Percentiles rank a stretch among this genome's conserved stretches.
Evolutionary conservation across 2,329 filamentous ascomycete genomes (phyloP).

Genomic region (Pezicula radicicola): DNA sequence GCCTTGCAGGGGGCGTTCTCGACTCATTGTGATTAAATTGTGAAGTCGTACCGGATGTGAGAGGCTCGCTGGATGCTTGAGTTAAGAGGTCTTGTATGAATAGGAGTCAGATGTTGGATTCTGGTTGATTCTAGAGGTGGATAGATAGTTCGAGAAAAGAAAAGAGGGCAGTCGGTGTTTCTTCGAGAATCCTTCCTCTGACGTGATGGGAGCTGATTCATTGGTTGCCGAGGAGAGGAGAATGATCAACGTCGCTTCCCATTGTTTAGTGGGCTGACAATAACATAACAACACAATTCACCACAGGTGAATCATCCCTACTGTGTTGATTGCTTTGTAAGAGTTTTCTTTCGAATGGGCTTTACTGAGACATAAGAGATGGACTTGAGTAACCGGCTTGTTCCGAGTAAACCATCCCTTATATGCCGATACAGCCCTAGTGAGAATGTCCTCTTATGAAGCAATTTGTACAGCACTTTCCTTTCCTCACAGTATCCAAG

Average conservation of each 20-base stretch:
- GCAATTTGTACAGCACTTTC: too few species aligned
- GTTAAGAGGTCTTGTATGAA: background rate
- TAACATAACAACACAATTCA: too few species aligned
- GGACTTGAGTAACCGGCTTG: too few species aligned
- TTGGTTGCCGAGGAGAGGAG: slow-evolving; percentile 2
- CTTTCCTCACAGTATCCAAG: too few species aligned
- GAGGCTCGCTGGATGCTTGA: background rate
- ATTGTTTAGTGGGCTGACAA: too few species aligned
- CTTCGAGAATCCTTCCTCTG: background rate
- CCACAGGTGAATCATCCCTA: too few species aligned
- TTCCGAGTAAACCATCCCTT: too few species aligned
- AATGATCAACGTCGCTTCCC: background rate
- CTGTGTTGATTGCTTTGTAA: too few species aligned
- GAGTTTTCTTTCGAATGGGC: too few species aligned
- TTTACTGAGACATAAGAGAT: too few species aligned
- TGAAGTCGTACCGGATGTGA: background rate
- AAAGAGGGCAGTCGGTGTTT: background rate
- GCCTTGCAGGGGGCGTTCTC: slow-evolving; percentile 60
- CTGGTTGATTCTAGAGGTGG: background rate
- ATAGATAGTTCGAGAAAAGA: background rate
- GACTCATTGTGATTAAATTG: slow-evolving; percentile 35
- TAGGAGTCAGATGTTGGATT: background rate
- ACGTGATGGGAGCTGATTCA: background rate
- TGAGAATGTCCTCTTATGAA: too few species aligned
- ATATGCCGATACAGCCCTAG: too few species aligned